Base-by-base conservation (phyloP, 306 rosid species). In the Trichosanthes cucumerina region DNA sequence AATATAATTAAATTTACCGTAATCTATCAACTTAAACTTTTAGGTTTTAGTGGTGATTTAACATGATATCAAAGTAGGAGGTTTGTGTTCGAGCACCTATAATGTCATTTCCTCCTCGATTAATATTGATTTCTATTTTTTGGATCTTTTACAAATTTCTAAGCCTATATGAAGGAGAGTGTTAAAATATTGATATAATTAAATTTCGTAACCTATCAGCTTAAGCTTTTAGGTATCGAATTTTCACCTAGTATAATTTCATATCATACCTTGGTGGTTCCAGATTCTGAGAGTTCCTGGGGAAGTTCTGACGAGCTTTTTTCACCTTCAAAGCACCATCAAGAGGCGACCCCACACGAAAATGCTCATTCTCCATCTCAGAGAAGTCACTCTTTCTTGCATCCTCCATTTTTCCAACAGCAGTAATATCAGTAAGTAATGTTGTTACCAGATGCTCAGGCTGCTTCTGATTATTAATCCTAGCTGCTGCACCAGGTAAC, bases 351-450 rank as follows among this genome's bases (percentile, higher is more conserved):
- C 75, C 91, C 58, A 80, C 41, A 47, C 77, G 64, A 71, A 82
- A 78, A 59, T 82, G 82, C 60, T 92, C 97, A 83, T 89, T 94
- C 84, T 92, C 96, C 3, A 90, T 88, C 85, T 91, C 96, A 1
- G 85, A 88, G 77, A 81, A 85, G 79, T 90, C 90, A 56, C 86
- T 87, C 86, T 87, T 90, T 70, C 80, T 80, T 78, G 84, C 82
- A 75, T 87, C 97, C 75, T 86, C 82, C 34, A 78, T 80, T 84
- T 76, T 81, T 49, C 87, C 88, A 15, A 72, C 85, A 14, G 81
- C 71, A 79, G 85, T 87, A 75, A 82, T 79, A 78, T 87, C 88
- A 38, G 88, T 68, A 50, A 86, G 83, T 84, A 85, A 60, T 12
- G 82, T 54, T 70, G 89, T 89, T 60, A 79, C 75, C 74, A 82